phyloP scores from a whole-genome alignment of 192 early-diverging fungal genomes.

The Phycomyces blakesleeanus region DNA sequence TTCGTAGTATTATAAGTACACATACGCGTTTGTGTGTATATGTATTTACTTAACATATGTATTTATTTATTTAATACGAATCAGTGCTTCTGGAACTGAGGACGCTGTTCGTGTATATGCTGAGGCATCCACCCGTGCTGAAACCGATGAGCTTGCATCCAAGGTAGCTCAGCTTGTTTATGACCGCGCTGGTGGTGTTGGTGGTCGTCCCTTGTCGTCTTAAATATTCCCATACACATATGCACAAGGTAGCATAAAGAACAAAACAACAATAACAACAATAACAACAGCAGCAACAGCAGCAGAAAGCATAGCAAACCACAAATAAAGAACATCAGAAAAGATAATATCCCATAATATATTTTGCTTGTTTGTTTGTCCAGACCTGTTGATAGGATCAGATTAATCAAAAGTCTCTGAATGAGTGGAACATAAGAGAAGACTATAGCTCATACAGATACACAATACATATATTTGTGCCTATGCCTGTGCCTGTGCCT shows the following conservation, averaged over 20 bases:
- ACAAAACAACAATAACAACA: background rate
- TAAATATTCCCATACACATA: background rate
- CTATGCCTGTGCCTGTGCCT: no score
- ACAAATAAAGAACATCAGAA: no score
- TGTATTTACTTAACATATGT: background rate
- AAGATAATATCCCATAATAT: no score
- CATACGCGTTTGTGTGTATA: no score
- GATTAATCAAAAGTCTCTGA: no score
- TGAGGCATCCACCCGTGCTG: conserved; percentile 88
- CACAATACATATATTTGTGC: no score
- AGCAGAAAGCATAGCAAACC: no score
- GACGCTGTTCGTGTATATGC: conserved; percentile 99
- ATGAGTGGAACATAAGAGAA: no score
- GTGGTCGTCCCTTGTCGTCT: conserved; percentile 60
- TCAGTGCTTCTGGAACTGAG: conserved; percentile 94
- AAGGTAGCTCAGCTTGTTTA: conserved; percentile 89
- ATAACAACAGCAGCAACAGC: no score
- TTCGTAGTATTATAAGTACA: background rate
- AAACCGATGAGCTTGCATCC: conserved; percentile 85
- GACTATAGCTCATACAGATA: no score
- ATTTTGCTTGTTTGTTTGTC: no score
- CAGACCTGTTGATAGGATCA: no score
- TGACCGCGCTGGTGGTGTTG: conserved; percentile 90
- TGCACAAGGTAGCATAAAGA: background rate
- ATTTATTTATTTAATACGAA: background rate